phyloP scores from a whole-genome alignment of 2,329 filamentous ascomycete species.

The Drechslerella coelobrocha region DNA sequence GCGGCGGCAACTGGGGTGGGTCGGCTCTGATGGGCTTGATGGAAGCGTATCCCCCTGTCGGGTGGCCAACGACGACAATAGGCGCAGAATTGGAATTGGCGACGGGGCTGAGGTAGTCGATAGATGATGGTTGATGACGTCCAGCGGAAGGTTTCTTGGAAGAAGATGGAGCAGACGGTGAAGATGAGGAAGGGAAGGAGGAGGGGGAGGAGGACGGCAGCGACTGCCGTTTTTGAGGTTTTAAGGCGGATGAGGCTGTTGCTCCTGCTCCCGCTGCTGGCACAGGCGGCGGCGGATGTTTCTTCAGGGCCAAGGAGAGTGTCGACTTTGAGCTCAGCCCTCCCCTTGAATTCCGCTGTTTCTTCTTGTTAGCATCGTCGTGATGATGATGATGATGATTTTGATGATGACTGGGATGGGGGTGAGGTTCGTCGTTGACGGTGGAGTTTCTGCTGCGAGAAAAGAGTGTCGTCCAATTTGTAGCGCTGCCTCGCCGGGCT shows the following conservation, averaged over 20 bases:
- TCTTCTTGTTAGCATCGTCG: background rate
- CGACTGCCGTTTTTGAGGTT: constrained; percentile 1
- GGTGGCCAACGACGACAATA: constrained; percentile 32
- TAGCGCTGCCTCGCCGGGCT: constrained; percentile 25
- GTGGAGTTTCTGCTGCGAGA: constrained; percentile 20
- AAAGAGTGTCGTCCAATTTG: constrained; percentile 45
- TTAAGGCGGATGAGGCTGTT: constrained; percentile 3
- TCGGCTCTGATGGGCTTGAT: constrained; percentile 43
- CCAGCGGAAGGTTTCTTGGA: constrained; percentile 28
- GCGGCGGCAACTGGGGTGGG: constrained; percentile 22
- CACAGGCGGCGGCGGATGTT: background rate
- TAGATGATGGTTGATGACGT: constrained; percentile 19
- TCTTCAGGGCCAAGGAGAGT: background rate
- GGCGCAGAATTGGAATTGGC: constrained; percentile 9
- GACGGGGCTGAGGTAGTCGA: constrained; percentile 14
- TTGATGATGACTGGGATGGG: background rate
- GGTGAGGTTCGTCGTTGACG: constrained; percentile 1
- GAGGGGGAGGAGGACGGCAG: constrained; percentile 1
- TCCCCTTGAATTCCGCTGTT: background rate
- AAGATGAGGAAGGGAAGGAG: background rate
- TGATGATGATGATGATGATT: background rate
- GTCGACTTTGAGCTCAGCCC: background rate
- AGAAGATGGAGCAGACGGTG: background rate
- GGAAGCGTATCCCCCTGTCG: constrained; percentile 46
- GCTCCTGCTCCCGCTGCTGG: background rate